These are phyloP conservation scores for Hypomyces perniciosus DNA, from an alignment of 2,329 filamentous ascomycete genomes.

Conservation along the genomic window DNA sequence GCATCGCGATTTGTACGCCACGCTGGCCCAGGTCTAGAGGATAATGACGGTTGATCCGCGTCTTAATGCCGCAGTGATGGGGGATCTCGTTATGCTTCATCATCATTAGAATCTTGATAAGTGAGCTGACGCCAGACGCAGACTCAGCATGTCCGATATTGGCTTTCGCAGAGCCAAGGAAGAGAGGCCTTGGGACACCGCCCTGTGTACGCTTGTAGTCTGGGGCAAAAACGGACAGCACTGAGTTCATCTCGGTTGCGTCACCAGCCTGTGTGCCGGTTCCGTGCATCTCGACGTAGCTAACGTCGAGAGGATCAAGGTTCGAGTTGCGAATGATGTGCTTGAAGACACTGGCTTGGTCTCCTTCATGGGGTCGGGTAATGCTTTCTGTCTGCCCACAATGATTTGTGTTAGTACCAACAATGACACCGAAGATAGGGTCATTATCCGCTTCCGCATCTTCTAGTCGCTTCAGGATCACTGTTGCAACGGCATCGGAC, in stretches of 20 bases:
- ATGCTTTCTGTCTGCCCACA: constrained; percentile 65
- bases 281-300: constrained; percentile 87
- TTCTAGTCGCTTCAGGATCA: constrained; percentile 73
- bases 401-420: constrained; percentile 62
- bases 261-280: constrained; percentile 87
- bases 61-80: constrained; percentile 60
- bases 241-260: constrained; percentile 73
- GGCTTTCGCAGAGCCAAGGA: constrained; percentile 58
- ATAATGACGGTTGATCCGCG: constrained; percentile 51
- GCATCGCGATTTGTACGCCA: constrained; percentile 51
- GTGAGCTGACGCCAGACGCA: constrained; percentile 54
- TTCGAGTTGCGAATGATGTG: constrained; percentile 65
- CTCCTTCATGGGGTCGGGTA: constrained; percentile 60
- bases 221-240: constrained; percentile 47
- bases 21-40: constrained; percentile 47
- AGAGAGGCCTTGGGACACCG: constrained; percentile 44
- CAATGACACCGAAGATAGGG: constrained; percentile 68
- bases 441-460: constrained; percentile 74
- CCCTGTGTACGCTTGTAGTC: constrained; percentile 53
- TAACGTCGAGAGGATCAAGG: constrained; percentile 68
- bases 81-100: constrained; percentile 56
- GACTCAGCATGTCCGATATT: constrained; percentile 62
- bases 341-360: constrained; percentile 56
- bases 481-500: constrained; percentile 66
- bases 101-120: constrained; percentile 62